phyloP scores from a whole-genome alignment of 2,329 filamentous ascomycete species.

The Myriosclerotinia scirpicola region DNA sequence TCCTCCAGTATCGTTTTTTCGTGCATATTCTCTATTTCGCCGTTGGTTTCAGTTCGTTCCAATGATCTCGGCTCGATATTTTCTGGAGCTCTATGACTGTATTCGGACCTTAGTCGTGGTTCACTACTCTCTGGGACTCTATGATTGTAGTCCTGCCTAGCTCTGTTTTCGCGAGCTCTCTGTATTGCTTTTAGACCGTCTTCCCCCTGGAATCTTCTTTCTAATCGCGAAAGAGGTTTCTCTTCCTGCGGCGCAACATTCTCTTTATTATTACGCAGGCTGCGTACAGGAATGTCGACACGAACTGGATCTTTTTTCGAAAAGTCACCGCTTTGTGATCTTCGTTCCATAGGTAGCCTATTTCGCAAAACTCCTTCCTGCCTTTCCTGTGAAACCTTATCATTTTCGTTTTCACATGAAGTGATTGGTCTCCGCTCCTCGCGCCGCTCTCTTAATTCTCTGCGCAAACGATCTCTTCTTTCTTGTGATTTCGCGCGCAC shows the following conservation, averaged over 20 bases:
- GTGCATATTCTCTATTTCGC: conserved; percentile 26
- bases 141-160: conserved; percentile 17
- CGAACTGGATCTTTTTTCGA: neutral
- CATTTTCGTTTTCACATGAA: conserved; percentile 16
- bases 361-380: conserved; percentile 14
- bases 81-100: neutral
- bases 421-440: conserved; percentile 16
- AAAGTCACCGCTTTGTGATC: conserved; percentile 20
- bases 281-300: conserved; percentile 4
- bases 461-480: conserved; percentile 17
- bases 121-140: neutral
- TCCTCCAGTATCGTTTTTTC: conserved; percentile 34
- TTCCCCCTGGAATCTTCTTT: conserved; percentile 24
- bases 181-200: conserved; percentile 17
- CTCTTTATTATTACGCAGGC: conserved; percentile 11
- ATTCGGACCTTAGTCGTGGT: neutral
- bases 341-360: conserved; percentile 11
- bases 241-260: conserved; percentile 10
- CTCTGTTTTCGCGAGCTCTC: conserved; percentile 17
- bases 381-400: conserved; percentile 11
- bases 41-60: conserved; percentile 7
- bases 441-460: conserved; percentile 15
- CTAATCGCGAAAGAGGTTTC: conserved; percentile 21
- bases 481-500: conserved; percentile 9
- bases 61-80: conserved; percentile 12